These are phyloP conservation scores for Brassica incana DNA, from an alignment of 345 rosid genomes.

Conservation along the genomic window DNA sequence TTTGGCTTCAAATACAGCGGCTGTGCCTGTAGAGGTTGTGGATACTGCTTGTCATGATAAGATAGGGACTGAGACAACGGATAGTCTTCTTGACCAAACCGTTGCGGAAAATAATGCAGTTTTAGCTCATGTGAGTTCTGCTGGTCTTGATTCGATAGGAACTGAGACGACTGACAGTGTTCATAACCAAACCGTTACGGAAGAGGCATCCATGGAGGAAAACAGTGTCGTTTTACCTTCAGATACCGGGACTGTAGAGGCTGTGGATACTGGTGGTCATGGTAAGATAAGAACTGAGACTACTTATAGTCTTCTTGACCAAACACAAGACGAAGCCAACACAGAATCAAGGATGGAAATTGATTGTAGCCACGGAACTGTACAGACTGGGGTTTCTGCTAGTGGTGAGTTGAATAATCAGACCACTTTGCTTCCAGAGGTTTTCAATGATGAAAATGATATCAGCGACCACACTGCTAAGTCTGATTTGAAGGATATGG, in stretches of 20 bases:
- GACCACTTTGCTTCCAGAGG: slow-evolving; percentile 27
- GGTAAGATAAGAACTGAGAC: slow-evolving; percentile 25
- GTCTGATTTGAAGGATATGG: slow-evolving; percentile 31
- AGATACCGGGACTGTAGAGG: slow-evolving; percentile 35
- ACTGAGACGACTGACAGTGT: slow-evolving; percentile 7
- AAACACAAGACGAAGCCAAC: slow-evolving; percentile 37
- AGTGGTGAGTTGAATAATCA: slow-evolving; percentile 39
- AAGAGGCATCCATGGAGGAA: slow-evolving; percentile 44
- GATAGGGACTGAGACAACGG: neutral
- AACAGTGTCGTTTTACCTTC: slow-evolving; percentile 36
- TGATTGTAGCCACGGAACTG: slow-evolving; percentile 30
- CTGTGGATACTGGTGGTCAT: slow-evolving; percentile 30
- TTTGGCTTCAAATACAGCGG: slow-evolving; percentile 30
- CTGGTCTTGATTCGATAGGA: neutral
- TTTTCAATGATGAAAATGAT: slow-evolving; percentile 23
- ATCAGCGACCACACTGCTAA: slow-evolving; percentile 29
- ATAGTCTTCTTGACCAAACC: slow-evolving; percentile 14
- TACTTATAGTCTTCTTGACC: slow-evolving; percentile 41
- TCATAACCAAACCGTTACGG: slow-evolving; percentile 22
- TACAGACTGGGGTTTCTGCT: slow-evolving; percentile 29
- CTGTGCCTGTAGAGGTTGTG: slow-evolving; percentile 27
- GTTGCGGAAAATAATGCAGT: slow-evolving; percentile 40
- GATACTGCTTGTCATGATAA: neutral
- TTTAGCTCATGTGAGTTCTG: slow-evolving; percentile 9
- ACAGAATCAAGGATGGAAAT: slow-evolving; percentile 45